Evolutionary conservation across 805 yeast species (phyloP).

Genomic region (Yamadazyma scolyti): DNA sequence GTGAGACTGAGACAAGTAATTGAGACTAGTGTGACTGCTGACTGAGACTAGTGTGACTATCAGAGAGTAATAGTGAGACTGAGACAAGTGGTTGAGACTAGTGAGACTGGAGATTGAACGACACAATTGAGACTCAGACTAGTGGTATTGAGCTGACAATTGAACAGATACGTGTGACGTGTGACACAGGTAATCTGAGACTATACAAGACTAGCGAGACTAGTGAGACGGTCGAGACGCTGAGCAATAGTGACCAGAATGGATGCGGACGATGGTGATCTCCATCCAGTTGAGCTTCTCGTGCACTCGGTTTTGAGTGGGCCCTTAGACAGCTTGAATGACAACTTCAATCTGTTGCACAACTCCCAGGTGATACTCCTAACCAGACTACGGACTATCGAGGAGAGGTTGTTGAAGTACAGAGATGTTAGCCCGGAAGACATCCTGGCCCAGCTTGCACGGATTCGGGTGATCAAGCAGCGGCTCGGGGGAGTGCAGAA

Average conservation of each 20-base stretch:
- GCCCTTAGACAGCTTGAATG: slow-evolving; percentile 49
- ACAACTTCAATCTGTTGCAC: slow-evolving; percentile 48
- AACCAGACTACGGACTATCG: slow-evolving; percentile 44
- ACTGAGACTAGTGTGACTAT: too few species aligned
- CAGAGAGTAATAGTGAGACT: too few species aligned
- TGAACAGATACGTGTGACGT: too few species aligned
- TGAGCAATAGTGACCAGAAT: neutral
- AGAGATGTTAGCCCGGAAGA: slow-evolving; percentile 14
- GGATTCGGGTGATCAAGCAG: slow-evolving; percentile 27
- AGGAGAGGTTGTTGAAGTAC: slow-evolving; percentile 25
- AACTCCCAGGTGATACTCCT: slow-evolving; percentile 55
- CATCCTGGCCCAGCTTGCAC: slow-evolving; percentile 15
- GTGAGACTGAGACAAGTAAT: too few species aligned
- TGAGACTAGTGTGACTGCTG: too few species aligned
- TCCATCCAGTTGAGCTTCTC: slow-evolving; percentile 58
- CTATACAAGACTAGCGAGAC: too few species aligned
- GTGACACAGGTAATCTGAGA: too few species aligned
- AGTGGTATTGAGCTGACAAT: too few species aligned
- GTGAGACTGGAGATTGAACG: too few species aligned
- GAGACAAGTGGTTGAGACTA: too few species aligned
- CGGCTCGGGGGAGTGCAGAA: slow-evolving; percentile 23
- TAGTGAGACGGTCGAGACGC: too few species aligned
- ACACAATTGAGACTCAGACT: too few species aligned
- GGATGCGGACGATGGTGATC: slow-evolving; percentile 16
- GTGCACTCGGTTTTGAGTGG: slow-evolving; percentile 55